phyloP scores from a whole-genome alignment of 495 filamentous ascomycete genomes.

The Hypoxylon subgilvum region DNA sequence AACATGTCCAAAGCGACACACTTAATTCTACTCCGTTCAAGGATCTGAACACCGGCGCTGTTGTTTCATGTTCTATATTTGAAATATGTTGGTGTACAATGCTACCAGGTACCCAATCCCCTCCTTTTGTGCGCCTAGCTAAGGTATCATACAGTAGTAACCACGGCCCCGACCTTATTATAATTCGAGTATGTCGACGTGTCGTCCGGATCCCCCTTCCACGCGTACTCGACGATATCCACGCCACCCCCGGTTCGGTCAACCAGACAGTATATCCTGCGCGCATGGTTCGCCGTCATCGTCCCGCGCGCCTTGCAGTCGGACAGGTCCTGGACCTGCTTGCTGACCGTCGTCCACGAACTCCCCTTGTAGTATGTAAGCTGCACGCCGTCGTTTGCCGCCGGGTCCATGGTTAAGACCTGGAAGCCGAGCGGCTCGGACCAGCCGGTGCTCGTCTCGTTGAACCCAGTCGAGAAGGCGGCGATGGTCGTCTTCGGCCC shows the following conservation, averaged over 20 bases:
- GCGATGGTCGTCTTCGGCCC: constrained; percentile 32
- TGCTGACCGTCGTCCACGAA: constrained; percentile 14
- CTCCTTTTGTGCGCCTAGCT: not conserved
- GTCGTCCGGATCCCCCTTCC: constrained; percentile 34
- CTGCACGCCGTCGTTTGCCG: constrained; percentile 31
- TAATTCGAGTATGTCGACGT: constrained; percentile 31
- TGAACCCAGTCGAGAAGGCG: constrained; percentile 42
- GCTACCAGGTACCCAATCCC: not conserved
- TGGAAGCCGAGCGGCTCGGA: constrained; percentile 39
- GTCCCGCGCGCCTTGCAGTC: constrained; percentile 25
- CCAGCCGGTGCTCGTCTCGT: constrained; percentile 32
- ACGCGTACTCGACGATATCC: constrained; percentile 37
- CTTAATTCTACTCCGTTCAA: no score
- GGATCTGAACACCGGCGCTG: no score
- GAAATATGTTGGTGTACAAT: no score
- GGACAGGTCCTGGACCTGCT: constrained; percentile 12
- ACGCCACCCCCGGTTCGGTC: constrained; percentile 3
- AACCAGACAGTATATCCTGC: constrained; percentile 36
- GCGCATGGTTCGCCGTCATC: constrained; percentile 29
- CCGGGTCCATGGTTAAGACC: constrained; percentile 38
- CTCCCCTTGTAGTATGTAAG: constrained; percentile 32
- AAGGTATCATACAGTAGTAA: constrained; percentile 14
- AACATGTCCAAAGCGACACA: no score
- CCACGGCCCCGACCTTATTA: constrained; percentile 29
- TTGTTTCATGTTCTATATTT: not conserved